Conservation (phyloP, 2,329 filamentous ascomycete genomes). For the Trichoderma endophyticum region DNA sequence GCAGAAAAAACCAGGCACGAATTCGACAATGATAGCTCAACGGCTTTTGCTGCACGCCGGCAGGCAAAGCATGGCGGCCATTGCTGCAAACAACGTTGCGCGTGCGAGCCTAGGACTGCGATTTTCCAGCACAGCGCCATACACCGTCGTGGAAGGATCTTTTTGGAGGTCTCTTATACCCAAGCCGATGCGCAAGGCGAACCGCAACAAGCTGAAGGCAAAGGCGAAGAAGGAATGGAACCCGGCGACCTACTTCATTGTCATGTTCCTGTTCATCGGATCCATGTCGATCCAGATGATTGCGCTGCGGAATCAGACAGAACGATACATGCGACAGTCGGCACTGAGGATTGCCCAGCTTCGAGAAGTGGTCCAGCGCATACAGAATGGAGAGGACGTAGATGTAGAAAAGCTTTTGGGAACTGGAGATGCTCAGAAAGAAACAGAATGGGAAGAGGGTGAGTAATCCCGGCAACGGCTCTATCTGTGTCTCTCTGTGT, state of each 20-base stretch:
- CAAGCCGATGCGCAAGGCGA: conserved; percentile 56
- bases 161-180: conserved; percentile 71
- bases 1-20: background rate
- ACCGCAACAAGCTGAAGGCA: conserved; percentile 33
- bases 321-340: conserved; percentile 68
- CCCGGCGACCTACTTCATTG: conserved; percentile 76
- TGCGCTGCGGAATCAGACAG: conserved; percentile 70
- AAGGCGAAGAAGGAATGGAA: conserved; percentile 65
- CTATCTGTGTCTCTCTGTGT: background rate
- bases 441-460: conserved; percentile 88
- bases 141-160: conserved; percentile 53
- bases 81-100: background rate
- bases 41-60: background rate
- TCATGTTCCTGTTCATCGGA: conserved; percentile 82
- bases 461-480: conserved; percentile 27
- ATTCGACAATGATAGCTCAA: conserved; percentile 19
- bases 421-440: conserved; percentile 69
- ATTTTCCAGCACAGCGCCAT: conserved; percentile 39
- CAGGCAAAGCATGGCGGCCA: background rate
- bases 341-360: conserved; percentile 76
- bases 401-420: conserved; percentile 82
- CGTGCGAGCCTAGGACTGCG: conserved; percentile 23
- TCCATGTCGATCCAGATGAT: conserved; percentile 96
- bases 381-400: conserved; percentile 71
- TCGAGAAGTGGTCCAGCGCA: conserved; percentile 68